Evolutionary conservation across 2,329 filamentous ascomycete species (phyloP).

Genomic region (Stagonosporopsis chrysanthemi): DNA sequence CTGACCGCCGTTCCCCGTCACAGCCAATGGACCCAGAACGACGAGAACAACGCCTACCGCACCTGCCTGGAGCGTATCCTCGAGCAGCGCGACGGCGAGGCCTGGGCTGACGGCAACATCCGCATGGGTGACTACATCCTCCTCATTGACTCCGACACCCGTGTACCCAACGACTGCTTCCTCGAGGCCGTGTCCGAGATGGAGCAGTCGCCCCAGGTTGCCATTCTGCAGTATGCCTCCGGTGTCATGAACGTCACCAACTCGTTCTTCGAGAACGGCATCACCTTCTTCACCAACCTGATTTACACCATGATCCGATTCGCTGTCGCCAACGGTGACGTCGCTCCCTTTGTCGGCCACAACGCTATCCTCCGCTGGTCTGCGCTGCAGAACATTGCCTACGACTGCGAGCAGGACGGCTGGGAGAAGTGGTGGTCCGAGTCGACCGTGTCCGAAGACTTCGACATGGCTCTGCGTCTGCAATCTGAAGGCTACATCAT

Average conservation of each 20-base stretch:
- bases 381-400: slow-evolving; percentile 64
- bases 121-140: slow-evolving; percentile 85
- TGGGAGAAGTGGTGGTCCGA: slow-evolving; percentile 77
- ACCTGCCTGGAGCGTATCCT: slow-evolving; percentile 66
- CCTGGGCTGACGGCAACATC: slow-evolving; percentile 81
- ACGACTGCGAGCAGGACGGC: slow-evolving; percentile 53
- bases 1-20: slow-evolving; percentile 49
- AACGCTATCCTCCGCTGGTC: slow-evolving; percentile 78
- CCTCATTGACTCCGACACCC: slow-evolving; percentile 58
- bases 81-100: slow-evolving; percentile 70
- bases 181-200: slow-evolving; percentile 82
- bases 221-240: slow-evolving; percentile 77
- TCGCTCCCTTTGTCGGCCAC: slow-evolving; percentile 79
- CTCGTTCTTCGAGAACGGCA: slow-evolving; percentile 77
- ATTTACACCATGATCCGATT: slow-evolving; percentile 78
- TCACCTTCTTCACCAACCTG: slow-evolving; percentile 81
- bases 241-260: slow-evolving; percentile 75
- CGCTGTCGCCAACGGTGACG: slow-evolving; percentile 73
- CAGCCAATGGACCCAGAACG: slow-evolving; percentile 41
- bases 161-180: slow-evolving; percentile 72
- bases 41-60: slow-evolving; percentile 46
- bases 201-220: slow-evolving; percentile 80
- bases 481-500: slow-evolving; percentile 73
- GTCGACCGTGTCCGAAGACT: slow-evolving; percentile 78
- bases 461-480: slow-evolving; percentile 76